Evolutionary conservation across 768 basidiomycete genomes (phyloP), one percentile per base, ranked within the genome.

Genomic region (Kockovaella imperatae): DNA sequence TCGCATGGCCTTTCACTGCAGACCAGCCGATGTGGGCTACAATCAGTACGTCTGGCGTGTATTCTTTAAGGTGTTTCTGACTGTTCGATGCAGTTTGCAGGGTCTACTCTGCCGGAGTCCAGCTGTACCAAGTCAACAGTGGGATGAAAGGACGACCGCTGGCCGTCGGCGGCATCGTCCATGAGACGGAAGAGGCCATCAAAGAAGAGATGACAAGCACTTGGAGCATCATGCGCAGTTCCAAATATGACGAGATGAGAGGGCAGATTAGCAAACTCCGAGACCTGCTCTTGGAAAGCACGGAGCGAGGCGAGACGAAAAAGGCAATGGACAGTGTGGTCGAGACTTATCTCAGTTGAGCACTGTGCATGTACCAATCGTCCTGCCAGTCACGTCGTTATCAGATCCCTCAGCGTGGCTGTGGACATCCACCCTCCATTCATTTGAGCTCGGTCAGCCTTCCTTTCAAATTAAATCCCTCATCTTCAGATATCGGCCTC

Each of bases 81-180:
- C 5, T 5, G 24, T 4, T 21, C 20, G 21, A 21, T 14, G 4
- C 40, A 42, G 40, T 42, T 14, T 21, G 20, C 7, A 20, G 26
- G 26, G 4, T 42, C 7, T 42, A 15, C 14, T 14, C n/a, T 23
- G 21, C 20, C 17, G 40, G 40, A 5, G 40, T 42, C 6, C 40
- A 26, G 24, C 40, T 42, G 7, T 25, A 42, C 40, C 40, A 42
- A 42, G 40, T 42, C 40, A 42, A 42, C 40, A 21, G 20, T 4
- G 40, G 40, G 4, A 42, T 42, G 40, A 5, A 21, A 42, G 40
- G 40, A 15, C 40, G 21, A 4, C 40, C 17, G n/a, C 40, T 42
- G 20, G 40, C 40, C n/a, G 21, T 25, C 4, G 40, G 40, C 26
- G 40, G 40, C 5, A 42, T 5, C 6, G 40, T 42, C 40, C 21